These are phyloP conservation scores for Acanthamoeba triangularis DNA, from an alignment of 208 protist species.

Conservation along the genomic window DNA sequence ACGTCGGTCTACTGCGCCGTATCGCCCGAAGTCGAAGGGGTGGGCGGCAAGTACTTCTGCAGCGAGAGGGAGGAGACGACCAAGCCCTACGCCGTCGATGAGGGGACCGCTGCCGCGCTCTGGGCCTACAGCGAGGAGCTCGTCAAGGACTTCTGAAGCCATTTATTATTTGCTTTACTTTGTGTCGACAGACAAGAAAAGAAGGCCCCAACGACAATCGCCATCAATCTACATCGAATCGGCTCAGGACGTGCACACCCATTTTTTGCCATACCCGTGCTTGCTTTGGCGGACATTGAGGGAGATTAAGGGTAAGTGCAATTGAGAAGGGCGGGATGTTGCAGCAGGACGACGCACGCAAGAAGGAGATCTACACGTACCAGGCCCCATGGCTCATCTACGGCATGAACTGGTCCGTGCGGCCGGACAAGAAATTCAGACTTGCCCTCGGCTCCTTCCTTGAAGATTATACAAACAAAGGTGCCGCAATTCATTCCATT, in stretches of 20 bases:
- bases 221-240: too few species aligned
- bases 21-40: neutral
- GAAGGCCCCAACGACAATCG: too few species aligned
- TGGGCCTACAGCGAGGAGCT: slow-evolving; percentile 66
- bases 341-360: slow-evolving; percentile 18
- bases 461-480: slow-evolving; percentile 98
- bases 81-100: slow-evolving; percentile 27
- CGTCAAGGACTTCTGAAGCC: neutral
- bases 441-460: slow-evolving; percentile 98
- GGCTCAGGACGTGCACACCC: too few species aligned
- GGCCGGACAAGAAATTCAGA: slow-evolving; percentile 91
- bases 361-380: slow-evolving; percentile 94
- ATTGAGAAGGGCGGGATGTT: neutral
- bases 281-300: neutral
- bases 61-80: slow-evolving; percentile 5
- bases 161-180: too few species aligned
- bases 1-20: slow-evolving; percentile 56
- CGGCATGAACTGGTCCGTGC: slow-evolving; percentile 95
- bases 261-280: too few species aligned
- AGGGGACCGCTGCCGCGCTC: neutral
- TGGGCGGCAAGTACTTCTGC: slow-evolving; percentile 65
- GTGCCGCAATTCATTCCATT: slow-evolving; percentile 86
- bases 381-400: slow-evolving; percentile 97
- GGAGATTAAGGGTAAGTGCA: neutral
- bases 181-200: too few species aligned